Base-by-base conservation (phyloP, 345 rosid species). In the Anacardium occidentale region DNA sequence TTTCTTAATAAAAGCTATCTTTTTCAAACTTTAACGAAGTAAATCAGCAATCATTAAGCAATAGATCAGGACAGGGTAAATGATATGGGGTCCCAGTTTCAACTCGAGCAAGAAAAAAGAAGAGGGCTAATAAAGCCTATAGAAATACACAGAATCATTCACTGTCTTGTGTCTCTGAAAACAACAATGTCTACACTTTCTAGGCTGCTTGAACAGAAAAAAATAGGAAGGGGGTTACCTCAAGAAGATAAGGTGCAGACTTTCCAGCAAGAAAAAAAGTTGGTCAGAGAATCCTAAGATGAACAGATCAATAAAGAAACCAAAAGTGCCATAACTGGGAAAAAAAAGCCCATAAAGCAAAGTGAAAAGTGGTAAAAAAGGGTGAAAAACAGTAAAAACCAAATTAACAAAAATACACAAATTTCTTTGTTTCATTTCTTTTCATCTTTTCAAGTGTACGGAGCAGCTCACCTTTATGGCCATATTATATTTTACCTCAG, bases 261-360 rank as follows among this genome's bases (percentile, higher is more conserved):
- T 50, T 61, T 50, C 68, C 4, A 62, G 47, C 58, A 20, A 53
- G 57, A 18, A 45, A 25, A 21, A 81, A 77, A 66, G 74, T 24
- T 42, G 60, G 79, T 66, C 82, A 82, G 83, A 74, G 84, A 4
- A 76, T 82, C 83, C 84, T 80, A 82, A 64, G 72, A 53, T 42
- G 25, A 13, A 67, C n/a, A n/a, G n/a, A 60, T 40, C n/a, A 13
- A 66, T 20, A 42, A 56, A 66, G 62, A 59, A 29, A 29, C 3
- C 32, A 29, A 29, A 29, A 50, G 37, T 9, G 6, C 40, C 53
- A 8, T 21, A 37, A 18, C 18, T 40, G 64, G 15, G 14, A 22
- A 44, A 12, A 18, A 22, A 44, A 12, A 5, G 17, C 64, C 70
- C 75, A 73, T 15, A 74, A 71, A 51, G 14, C 15, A 73, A n/a